Conservation (phyloP, 352 stramenopile species). For the Blastocystis sp. region DNA sequence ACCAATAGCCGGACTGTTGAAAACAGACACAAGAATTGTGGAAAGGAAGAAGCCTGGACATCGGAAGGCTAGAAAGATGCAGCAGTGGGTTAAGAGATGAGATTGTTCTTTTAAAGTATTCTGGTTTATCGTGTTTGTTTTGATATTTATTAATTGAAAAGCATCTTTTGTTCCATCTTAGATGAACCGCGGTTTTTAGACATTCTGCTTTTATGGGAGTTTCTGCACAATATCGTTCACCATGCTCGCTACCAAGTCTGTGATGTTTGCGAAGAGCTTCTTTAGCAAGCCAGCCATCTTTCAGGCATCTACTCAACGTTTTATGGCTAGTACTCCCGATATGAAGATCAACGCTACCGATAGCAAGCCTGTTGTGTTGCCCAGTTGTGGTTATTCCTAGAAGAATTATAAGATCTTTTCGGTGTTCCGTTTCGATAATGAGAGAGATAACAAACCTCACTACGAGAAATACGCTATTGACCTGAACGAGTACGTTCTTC, state of each 20-base stretch:
- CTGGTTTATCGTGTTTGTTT: constrained; percentile 5
- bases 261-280: constrained; percentile 27
- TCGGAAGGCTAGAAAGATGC: constrained; percentile 89
- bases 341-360: neutral
- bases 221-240: neutral
- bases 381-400: neutral
- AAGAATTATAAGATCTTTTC: constrained; percentile 93
- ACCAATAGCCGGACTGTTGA: constrained; percentile 79
- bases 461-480: constrained; percentile 92
- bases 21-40: constrained; percentile 86
- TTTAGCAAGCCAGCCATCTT: neutral
- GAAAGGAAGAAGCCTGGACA: constrained; percentile 91
- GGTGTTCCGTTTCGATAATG: constrained; percentile 91
- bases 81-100: constrained; percentile 96
- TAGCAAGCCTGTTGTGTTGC: neutral
- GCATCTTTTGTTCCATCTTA: no score
- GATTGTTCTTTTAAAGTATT: neutral
- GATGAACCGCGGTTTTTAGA: no score
- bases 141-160: neutral
- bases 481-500: constrained; percentile 83
- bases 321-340: constrained; percentile 7
- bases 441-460: constrained; percentile 80
- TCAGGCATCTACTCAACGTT: constrained; percentile 4
- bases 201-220: neutral
- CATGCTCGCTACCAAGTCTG: constrained; percentile 21